phyloP scores from a whole-genome alignment of 345 rosid genomes.

The Eucalyptus camaldulensis region DNA sequence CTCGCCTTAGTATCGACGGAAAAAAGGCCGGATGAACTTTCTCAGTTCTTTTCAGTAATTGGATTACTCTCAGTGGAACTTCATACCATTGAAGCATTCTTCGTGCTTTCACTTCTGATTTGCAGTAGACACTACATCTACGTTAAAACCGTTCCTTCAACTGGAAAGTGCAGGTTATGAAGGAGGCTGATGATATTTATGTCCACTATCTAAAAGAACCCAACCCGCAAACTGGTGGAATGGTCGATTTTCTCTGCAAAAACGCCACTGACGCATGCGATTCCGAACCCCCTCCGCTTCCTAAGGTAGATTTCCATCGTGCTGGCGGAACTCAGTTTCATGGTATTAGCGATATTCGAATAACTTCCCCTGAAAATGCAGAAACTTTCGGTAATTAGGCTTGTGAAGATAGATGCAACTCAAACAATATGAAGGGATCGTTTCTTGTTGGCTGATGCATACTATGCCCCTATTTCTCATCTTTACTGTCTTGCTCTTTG shows the following conservation, averaged over 20 bases:
- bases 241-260: slow-evolving; percentile 62
- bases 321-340: neutral
- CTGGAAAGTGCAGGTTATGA: slow-evolving; percentile 42
- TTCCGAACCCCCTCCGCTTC: slow-evolving; percentile 60
- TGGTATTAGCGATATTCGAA: neutral
- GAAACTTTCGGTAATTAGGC: neutral
- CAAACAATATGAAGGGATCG: neutral
- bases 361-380: neutral
- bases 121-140: neutral
- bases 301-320: slow-evolving; percentile 37
- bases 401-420: neutral
- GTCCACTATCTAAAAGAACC: neutral
- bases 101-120: neutral
- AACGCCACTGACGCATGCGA: slow-evolving; percentile 53
- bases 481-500: neutral
- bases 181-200: no score
- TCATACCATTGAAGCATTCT: neutral
- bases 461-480: neutral
- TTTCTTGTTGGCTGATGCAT: neutral
- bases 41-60: neutral
- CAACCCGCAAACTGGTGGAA: slow-evolving; percentile 6
- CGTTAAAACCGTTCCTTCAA: neutral
- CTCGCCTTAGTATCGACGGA: neutral
- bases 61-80: neutral
- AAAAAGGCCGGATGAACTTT: neutral